Base-by-base conservation (phyloP, 1,284 basidiomycete genomes). In the Ustilago hordei region DNA sequence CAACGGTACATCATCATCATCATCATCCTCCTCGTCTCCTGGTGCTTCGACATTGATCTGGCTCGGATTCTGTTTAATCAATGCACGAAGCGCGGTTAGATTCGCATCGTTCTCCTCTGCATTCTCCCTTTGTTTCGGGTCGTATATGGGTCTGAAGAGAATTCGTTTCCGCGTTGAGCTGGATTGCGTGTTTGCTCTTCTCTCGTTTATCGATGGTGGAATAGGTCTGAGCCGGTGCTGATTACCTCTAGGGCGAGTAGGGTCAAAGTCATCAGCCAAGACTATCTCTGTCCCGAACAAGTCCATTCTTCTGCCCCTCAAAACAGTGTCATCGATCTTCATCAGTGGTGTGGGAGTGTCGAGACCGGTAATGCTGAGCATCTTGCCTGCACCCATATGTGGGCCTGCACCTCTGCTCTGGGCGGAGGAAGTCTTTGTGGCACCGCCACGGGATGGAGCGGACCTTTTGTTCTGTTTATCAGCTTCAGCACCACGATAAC, bases 251-350 rank as follows among this genome's bases (percentile, higher is more conserved):
- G 55, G 55, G 2, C 68, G 45, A 4, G 70, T 74, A 3, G 64
- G 62, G 34, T 78, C 75, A 7, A 63, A 63, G 0, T 70, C 35
- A 43, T 78, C 71, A 7, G 17, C 5, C 4, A 78, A 57, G 11
- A 78, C 43, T 31, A 78, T 78, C 23, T 78, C 76, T 28, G 55
- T 56, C 1, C 76, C 76, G 11, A 74, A 56, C 39, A 72, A 6
- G 9, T 69, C 38, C 68, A 65, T 63, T 12, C 53, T 53, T 7
- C 35, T 56, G 1, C 76, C 72, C 1, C 68, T 45, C 13, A 78
- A 43, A 0, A 78, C 54, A 1, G 69, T 75, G 28, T 75, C 64
- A 34, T 61, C 60, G 55, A 78, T 62, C 60, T 78, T 75, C 54
- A 78, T 53, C 15, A 78, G 39, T 0, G 76, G 76, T 8, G 36